Percentiles rank a stretch among this genome's conserved stretches.
These are phyloP conservation scores for Hypoxylon sp. DNA, from an alignment of 2,329 filamentous ascomycete species.

Conservation along the genomic window DNA sequence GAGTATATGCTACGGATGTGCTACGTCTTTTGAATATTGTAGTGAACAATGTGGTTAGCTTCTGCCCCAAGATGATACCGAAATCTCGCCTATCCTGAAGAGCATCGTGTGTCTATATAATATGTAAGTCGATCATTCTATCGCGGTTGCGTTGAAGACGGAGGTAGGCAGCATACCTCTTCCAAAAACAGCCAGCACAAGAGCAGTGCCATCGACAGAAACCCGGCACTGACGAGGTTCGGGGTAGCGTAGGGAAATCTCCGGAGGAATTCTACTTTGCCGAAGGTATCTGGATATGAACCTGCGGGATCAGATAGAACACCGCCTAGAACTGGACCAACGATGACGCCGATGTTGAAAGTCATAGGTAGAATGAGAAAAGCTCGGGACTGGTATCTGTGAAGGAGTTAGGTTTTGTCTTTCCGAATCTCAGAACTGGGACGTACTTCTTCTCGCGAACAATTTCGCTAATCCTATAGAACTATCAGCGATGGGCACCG, in stretches of 20 bases:
- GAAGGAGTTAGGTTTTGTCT: slow-evolving; percentile 20
- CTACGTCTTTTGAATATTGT: slow-evolving; percentile 49
- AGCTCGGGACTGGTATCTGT: slow-evolving; percentile 60
- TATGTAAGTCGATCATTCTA: slow-evolving; percentile 25
- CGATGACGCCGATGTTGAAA: slow-evolving; percentile 76
- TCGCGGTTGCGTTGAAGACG: too few relatives aligned
- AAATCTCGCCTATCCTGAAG: slow-evolving; percentile 60
- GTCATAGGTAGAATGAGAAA: slow-evolving; percentile 73
- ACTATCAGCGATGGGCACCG: slow-evolving; percentile 13
- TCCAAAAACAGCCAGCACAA: slow-evolving; percentile 67
- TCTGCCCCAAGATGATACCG: slow-evolving; percentile 60
- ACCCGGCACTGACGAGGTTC: slow-evolving; percentile 67
- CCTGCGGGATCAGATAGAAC: slow-evolving; percentile 62
- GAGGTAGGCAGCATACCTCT: slow-evolving; percentile 57
- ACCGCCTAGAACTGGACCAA: slow-evolving; percentile 68
- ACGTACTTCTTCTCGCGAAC: slow-evolving; percentile 61
- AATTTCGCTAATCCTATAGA: slow-evolving; percentile 61
- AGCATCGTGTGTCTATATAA: slow-evolving; percentile 62
- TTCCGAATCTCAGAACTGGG: not conserved
- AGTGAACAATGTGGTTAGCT: slow-evolving; percentile 53
- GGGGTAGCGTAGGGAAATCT: slow-evolving; percentile 69
- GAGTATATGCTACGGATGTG: slow-evolving; percentile 53
- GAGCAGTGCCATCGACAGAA: slow-evolving; percentile 61
- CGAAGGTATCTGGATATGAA: slow-evolving; percentile 63
- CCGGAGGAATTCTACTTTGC: slow-evolving; percentile 62